Base-by-base conservation (phyloP, 768 basidiomycete species). In the Pulveroboletus sp. region DNA sequence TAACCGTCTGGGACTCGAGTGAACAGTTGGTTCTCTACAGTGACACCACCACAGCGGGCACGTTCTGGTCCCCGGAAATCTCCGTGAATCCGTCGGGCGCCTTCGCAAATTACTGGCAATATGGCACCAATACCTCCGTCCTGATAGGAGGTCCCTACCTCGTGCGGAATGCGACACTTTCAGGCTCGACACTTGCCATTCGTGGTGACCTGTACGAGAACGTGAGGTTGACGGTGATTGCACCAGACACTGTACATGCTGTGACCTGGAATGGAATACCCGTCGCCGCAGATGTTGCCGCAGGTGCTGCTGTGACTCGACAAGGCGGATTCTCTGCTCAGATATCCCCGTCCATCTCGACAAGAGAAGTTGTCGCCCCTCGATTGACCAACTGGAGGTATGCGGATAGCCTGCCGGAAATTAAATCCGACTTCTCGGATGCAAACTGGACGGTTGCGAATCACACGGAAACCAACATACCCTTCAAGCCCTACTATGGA, bases 21-120 rank as follows among this genome's bases (percentile, higher is more conserved):
- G 76, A 75, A 1, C 84, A 87, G 57, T 74, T 90, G 17, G 66
- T 93, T 26, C 68, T 91, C 11, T 89, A 74, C 58, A 78, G 80
- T 7, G 88, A 91, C 59, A 74, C 81, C 0, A 69, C 60, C 12
- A 85, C 85, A 0, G 83, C 84, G 3, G 78, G 75, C 28, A 84
- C 82, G 0, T 89, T 89, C 71, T 93, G 86, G 82, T 74, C 84
- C 5, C 91, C 91, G 2, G 75, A 79, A 15, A 72, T 91, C 38
- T 66, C 82, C 6, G 67, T 69, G 0, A 55, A 61, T 6, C 37
- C 52, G 17, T 65, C 60, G 4, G 68, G 74, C 27, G 71, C 75
- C 11, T 73, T 84, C 48, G 71, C 70, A 37, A 80, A 78, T 56
- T 90, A 74, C 73, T 91, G 85, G 83, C 74, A 80, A 46, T 69